Conservation (phyloP, 305 asterid species). For the Caryopteris hybrid region DNA sequence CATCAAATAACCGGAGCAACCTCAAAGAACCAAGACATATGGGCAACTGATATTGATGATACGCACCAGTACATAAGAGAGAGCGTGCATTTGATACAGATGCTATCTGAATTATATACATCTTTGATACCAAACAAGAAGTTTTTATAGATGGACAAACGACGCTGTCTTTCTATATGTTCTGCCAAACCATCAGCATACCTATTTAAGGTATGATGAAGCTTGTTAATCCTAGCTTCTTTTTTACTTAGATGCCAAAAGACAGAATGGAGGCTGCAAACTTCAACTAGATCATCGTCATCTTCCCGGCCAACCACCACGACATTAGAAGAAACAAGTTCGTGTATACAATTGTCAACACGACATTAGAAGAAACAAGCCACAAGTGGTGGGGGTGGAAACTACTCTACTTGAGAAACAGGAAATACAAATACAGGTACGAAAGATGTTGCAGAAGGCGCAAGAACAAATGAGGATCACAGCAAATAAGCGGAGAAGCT, state of each 20-base stretch:
- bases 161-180: neutral
- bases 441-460: too few relatives aligned
- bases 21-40: neutral
- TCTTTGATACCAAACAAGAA: neutral
- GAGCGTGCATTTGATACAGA: neutral
- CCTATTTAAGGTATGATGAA: neutral
- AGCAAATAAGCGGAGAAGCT: too few relatives aligned
- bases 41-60: neutral
- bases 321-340: conserved; percentile 12
- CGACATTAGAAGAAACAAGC: too few relatives aligned
- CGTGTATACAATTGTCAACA: too few relatives aligned
- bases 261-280: conserved; percentile 13
- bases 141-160: neutral
- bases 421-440: too few relatives aligned
- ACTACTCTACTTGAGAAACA: too few relatives aligned
- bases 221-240: neutral
- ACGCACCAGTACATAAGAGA: neutral
- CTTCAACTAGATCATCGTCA: neutral
- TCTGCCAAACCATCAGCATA: neutral
- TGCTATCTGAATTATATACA: neutral
- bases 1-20: conserved; percentile 4
- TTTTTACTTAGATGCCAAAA: neutral
- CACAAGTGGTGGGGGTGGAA: too few relatives aligned
- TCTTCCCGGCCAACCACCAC: neutral
- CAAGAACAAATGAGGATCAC: too few relatives aligned